Conservation (phyloP, 495 filamentous ascomycete species). For the Xylaria palmicola region DNA sequence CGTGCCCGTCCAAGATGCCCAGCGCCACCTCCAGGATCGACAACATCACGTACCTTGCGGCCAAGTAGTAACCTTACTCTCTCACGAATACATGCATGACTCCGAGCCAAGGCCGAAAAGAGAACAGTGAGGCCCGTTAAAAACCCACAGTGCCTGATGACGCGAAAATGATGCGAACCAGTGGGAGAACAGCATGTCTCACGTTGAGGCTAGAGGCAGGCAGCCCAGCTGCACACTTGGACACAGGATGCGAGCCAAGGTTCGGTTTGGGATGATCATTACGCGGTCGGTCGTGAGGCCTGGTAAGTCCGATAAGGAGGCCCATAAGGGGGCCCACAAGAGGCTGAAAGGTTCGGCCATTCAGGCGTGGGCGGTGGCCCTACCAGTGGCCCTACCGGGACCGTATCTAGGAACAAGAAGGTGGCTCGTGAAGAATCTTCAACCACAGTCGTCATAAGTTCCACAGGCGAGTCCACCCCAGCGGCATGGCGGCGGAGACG, state of each 20-base stretch:
- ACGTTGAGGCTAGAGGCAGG: not conserved
- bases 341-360: conserved; percentile 5
- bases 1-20: not conserved
- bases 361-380: too few relatives aligned
- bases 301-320: conserved; percentile 7
- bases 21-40: not conserved
- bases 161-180: not conserved
- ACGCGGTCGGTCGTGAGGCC: not conserved
- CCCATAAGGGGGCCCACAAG: conserved; percentile 8
- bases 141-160: conserved; percentile 3
- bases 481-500: conserved; percentile 7
- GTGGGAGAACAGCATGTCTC: not conserved
- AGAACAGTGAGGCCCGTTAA: not conserved
- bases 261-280: not conserved
- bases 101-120: conserved; percentile 3
- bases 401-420: conserved; percentile 2
- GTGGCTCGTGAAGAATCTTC: conserved; percentile 14
- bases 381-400: not conserved
- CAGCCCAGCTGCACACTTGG: not conserved
- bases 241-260: not conserved
- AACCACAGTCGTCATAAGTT: conserved; percentile 7
- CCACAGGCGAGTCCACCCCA: conserved; percentile 9
- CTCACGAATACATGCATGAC: conserved; percentile 2
- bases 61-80: not conserved
- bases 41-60: conserved; percentile 4